phyloP scores from a whole-genome alignment of 2,329 filamentous ascomycete species.

The Harringtonia aguacate region DNA sequence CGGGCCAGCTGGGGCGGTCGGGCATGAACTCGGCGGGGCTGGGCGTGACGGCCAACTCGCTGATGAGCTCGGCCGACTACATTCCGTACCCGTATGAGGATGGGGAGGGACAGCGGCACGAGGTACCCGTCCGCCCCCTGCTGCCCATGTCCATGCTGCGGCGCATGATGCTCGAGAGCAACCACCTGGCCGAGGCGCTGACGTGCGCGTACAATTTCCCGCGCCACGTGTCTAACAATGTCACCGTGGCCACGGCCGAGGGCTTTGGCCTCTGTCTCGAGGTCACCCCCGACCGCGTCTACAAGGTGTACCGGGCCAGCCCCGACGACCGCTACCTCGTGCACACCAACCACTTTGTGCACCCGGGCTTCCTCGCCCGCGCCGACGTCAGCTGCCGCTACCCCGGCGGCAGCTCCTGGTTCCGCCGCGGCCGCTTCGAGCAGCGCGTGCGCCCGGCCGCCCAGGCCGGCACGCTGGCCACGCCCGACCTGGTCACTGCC shows the following conservation, averaged over 20 bases:
- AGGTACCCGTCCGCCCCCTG: slow-evolving; percentile 4
- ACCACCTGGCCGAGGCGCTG: slow-evolving; percentile 10
- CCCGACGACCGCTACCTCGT: slow-evolving; percentile 13
- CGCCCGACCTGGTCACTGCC: slow-evolving; percentile 7
- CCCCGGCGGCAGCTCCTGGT: slow-evolving; percentile 15
- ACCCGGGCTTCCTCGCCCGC: slow-evolving; percentile 11
- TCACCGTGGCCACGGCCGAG: slow-evolving; percentile 12
- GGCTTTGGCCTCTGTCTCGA: slow-evolving; percentile 16
- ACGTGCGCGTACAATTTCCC: slow-evolving; percentile 8
- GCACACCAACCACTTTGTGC: slow-evolving; percentile 18
- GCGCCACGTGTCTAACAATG: slow-evolving; percentile 17
- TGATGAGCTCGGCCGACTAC: slow-evolving; percentile 16
- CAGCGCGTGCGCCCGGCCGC: too few relatives aligned
- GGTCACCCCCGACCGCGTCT: slow-evolving; percentile 13
- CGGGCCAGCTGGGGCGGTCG: slow-evolving; percentile 16
- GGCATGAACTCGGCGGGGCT: slow-evolving; percentile 20
- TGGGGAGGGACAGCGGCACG: too few relatives aligned
- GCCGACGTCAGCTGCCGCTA: slow-evolving; percentile 11
- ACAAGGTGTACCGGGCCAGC: slow-evolving; percentile 8
- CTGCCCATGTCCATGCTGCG: slow-evolving; percentile 15
- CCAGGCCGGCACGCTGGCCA: slow-evolving; percentile 2
- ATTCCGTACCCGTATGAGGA: slow-evolving; percentile 9
- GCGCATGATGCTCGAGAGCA: slow-evolving; percentile 15
- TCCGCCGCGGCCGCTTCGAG: slow-evolving; percentile 10
- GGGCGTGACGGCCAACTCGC: slow-evolving; percentile 17